Conservation (phyloP, 805 yeast species). For the Vanderwaltozyma polyspora region DNA sequence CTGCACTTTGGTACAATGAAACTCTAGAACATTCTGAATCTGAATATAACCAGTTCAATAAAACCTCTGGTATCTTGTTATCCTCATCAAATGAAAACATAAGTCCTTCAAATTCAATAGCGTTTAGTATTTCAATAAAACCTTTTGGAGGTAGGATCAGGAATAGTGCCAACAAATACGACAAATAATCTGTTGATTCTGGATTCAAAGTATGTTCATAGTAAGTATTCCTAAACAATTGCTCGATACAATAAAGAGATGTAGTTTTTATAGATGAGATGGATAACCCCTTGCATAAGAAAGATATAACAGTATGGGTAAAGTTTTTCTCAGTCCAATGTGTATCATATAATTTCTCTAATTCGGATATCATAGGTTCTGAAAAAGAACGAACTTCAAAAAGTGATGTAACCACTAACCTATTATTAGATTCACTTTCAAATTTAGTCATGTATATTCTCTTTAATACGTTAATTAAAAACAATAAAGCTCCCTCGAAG, state of each 20-base stretch:
- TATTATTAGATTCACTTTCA: too few relatives aligned
- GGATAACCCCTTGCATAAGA: conserved; percentile 45
- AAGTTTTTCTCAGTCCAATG: conserved; percentile 34
- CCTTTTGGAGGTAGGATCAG: conserved; percentile 30
- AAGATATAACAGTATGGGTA: conserved; percentile 37
- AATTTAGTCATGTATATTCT: conserved; percentile 21
- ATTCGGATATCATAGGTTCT: conserved; percentile 23
- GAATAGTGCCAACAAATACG: conserved; percentile 25
- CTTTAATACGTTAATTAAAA: conserved; percentile 26
- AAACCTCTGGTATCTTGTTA: conserved; percentile 27
- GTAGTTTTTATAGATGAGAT: conserved; percentile 43
- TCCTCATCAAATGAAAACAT: conserved; percentile 23
- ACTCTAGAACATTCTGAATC: conserved; percentile 20
- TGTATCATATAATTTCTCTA: conserved; percentile 34
- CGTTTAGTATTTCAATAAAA: conserved; percentile 22
- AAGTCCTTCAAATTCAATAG: conserved; percentile 26
- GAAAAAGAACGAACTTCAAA: too few relatives aligned
- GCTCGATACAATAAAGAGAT: conserved; percentile 34
- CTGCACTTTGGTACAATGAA: conserved; percentile 21
- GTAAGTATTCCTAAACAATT: conserved; percentile 34
- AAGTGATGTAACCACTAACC: too few relatives aligned
- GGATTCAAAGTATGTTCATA: conserved; percentile 18
- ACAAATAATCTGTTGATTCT: conserved; percentile 6
- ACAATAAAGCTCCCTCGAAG: conserved; percentile 30
- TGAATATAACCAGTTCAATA: conserved; percentile 22